Percentiles rank a stretch among this genome's conserved stretches.
phyloP scores from a whole-genome alignment of 2,329 filamentous ascomycete genomes.

The Exophiala aquamarina region DNA sequence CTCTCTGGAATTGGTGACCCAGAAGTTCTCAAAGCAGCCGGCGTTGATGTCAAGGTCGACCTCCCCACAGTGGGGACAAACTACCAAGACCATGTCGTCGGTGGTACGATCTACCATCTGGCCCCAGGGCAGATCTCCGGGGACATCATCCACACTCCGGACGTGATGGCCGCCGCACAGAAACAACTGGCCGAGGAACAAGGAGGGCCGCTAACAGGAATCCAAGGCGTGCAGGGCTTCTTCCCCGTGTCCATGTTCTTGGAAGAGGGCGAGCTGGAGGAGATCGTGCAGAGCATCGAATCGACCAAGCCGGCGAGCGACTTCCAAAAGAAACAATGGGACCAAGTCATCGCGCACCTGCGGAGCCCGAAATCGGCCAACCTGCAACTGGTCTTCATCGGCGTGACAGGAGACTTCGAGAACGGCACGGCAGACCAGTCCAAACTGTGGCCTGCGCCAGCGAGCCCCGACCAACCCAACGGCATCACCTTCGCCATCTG shows the following conservation, averaged over 20 bases:
- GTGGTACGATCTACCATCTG: conserved; percentile 13
- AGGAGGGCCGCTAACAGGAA: conserved; percentile 33
- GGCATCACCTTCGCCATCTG: conserved; percentile 49
- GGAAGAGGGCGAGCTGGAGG: conserved; percentile 33
- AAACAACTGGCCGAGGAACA: conserved; percentile 34
- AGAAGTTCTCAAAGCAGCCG: conserved; percentile 41
- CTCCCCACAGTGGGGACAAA: conserved; percentile 50
- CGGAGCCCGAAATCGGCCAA: conserved; percentile 38
- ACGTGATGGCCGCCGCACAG: conserved; percentile 33
- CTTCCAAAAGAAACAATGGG: conserved; percentile 38
- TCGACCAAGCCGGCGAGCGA: conserved; percentile 28
- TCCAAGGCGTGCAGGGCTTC: conserved; percentile 38
- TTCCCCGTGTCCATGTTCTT: conserved; percentile 37
- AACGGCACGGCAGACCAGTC: conserved; percentile 42
- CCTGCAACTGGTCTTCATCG: conserved; percentile 37
- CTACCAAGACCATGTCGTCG: conserved; percentile 49
- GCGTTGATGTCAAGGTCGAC: conserved; percentile 45
- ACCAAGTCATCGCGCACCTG: conserved; percentile 35
- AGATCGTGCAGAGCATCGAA: conserved; percentile 33
- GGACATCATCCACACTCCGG: conserved; percentile 33
- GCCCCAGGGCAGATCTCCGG: conserved; percentile 24
- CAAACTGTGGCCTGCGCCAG: conserved; percentile 39
- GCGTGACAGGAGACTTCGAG: conserved; percentile 31
- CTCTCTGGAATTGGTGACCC: conserved; percentile 60
- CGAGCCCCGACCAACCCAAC: conserved; percentile 43